Percentiles rank a stretch among this genome's conserved stretches.
Conservation (phyloP, 1,139 yeast species). For the Saccharomyces hybrid region DNA sequence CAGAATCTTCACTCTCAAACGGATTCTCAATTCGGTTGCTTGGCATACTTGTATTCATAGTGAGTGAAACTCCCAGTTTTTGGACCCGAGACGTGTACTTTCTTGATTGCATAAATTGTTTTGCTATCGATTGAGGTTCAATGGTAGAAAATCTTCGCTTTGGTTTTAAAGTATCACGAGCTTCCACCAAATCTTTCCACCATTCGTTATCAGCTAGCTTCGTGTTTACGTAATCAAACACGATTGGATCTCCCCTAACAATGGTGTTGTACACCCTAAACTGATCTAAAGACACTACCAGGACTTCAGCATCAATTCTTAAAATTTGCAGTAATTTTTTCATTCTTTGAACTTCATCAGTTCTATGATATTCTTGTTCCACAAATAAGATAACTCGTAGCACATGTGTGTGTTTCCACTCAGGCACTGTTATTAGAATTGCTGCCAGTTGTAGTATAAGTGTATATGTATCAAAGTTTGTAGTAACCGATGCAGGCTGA, state of each 20-base stretch:
- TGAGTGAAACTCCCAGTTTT: slow-evolving; percentile 65
- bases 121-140: slow-evolving; percentile 7
- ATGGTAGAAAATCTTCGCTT: slow-evolving; percentile 25
- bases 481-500: slow-evolving; percentile 50
- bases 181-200: slow-evolving; percentile 62
- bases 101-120: slow-evolving; percentile 12
- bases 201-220: slow-evolving; percentile 41
- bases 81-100: slow-evolving; percentile 48
- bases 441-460: slow-evolving; percentile 89
- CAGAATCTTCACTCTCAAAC: slow-evolving; percentile 15
- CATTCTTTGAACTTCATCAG: slow-evolving; percentile 60
- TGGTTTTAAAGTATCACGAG: slow-evolving; percentile 40
- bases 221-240: slow-evolving; percentile 32
- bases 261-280: slow-evolving; percentile 67
- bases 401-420: slow-evolving; percentile 72
- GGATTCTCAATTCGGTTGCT: slow-evolving; percentile 11
- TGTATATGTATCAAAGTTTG: slow-evolving; percentile 92
- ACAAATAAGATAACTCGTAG: slow-evolving; percentile 85
- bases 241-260: slow-evolving; percentile 50
- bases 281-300: slow-evolving; percentile 62
- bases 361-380: slow-evolving; percentile 61
- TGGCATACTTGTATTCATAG: slow-evolving; percentile 58
- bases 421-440: slow-evolving; percentile 83
- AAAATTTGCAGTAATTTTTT: slow-evolving; percentile 57
- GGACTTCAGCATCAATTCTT: slow-evolving; percentile 72